Evolutionary conservation across 768 basidiomycete species (phyloP).

Genomic region (Lactarius hengduanensis): DNA sequence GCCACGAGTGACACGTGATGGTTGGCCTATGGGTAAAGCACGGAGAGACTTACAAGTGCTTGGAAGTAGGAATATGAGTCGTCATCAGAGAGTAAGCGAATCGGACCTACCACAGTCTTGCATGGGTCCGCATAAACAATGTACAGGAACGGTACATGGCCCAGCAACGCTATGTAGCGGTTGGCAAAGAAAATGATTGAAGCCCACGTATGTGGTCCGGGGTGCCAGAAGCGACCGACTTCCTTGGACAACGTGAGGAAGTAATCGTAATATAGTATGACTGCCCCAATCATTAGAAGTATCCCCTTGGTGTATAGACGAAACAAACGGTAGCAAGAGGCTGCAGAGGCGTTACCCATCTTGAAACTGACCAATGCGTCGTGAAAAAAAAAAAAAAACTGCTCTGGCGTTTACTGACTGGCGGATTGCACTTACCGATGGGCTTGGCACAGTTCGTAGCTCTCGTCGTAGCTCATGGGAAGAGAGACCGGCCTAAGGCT

Average conservation of each 20-base stretch:
- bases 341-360: background rate
- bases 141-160: slow-evolving; percentile 28
- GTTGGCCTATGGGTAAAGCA: too few relatives aligned
- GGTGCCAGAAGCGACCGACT: slow-evolving; percentile 45
- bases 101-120: background rate
- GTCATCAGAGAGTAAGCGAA: background rate
- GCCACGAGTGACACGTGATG: background rate
- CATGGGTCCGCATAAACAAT: slow-evolving; percentile 7
- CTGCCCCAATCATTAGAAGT: slow-evolving; percentile 23
- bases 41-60: slow-evolving; percentile 5
- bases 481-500: background rate
- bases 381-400: background rate
- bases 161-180: slow-evolving; percentile 31
- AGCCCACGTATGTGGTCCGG: slow-evolving; percentile 16
- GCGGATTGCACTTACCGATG: background rate
- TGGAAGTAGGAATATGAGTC: background rate
- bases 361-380: background rate
- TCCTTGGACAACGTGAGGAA: slow-evolving; percentile 45
- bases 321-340: slow-evolving; percentile 7
- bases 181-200: slow-evolving; percentile 30
- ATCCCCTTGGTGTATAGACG: background rate
- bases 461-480: slow-evolving; percentile 1
- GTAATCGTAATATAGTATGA: slow-evolving; percentile 45
- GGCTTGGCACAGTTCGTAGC: background rate
- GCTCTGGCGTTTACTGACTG: too few relatives aligned